A percentile compares a stretch with the other conserved stretches of the same genome.
Evolutionary conservation across 257 asterid genomes (phyloP).

Genomic region (Handroanthus guayacan): DNA sequence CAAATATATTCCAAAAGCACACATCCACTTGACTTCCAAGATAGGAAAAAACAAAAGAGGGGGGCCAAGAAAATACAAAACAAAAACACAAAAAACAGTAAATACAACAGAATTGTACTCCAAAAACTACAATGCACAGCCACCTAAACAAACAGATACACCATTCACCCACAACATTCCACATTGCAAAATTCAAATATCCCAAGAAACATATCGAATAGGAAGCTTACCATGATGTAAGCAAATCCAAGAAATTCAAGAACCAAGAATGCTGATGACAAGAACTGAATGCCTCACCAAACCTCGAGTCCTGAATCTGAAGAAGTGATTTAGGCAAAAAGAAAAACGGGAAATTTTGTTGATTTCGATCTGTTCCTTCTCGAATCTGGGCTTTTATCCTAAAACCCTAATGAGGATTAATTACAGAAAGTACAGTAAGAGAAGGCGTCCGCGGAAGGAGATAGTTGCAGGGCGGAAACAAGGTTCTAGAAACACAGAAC

Average conservation of each 20-base stretch:
- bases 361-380: background rate
- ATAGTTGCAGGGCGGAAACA: background rate
- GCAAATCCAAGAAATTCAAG: background rate
- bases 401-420: background rate
- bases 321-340: background rate
- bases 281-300: background rate
- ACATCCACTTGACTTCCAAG: background rate
- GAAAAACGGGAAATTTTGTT: background rate
- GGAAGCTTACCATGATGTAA: constrained; percentile 32
- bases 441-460: background rate
- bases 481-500: background rate
- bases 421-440: background rate
- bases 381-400: too few species aligned
- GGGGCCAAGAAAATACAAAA: background rate
- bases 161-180: background rate
- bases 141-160: background rate
- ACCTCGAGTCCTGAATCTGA: constrained; percentile 1
- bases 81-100: background rate
- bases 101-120: background rate
- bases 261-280: background rate
- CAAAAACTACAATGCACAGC: too few species aligned
- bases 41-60: background rate
- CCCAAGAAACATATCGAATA: background rate
- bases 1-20: too few species aligned
- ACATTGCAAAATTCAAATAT: background rate